Conservation (phyloP, 202 grass and related monocot genomes). For the Panicum hallii region DNA sequence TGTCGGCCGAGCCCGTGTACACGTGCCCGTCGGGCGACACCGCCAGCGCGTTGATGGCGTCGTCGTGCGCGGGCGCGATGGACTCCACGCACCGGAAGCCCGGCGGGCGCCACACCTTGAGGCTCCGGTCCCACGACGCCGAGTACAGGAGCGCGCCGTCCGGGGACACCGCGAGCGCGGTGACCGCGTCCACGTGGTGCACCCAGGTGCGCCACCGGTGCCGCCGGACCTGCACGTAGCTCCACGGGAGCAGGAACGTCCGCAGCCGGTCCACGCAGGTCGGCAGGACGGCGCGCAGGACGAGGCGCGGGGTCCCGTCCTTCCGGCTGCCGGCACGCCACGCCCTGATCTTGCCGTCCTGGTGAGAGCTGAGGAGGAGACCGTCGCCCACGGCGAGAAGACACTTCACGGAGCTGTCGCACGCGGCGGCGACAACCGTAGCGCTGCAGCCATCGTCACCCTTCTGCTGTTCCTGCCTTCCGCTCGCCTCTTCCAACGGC, state of each 20-base stretch:
- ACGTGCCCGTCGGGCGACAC: slow-evolving; percentile 55
- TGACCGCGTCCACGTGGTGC: slow-evolving; percentile 70
- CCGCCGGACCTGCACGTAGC: slow-evolving; percentile 58
- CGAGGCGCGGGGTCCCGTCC: slow-evolving; percentile 22
- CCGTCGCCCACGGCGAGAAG: slow-evolving; percentile 39
- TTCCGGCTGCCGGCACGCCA: slow-evolving; percentile 36
- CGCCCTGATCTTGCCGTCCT: slow-evolving; percentile 72
- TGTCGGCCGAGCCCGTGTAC: slow-evolving; percentile 75
- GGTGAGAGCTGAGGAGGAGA: slow-evolving; percentile 64
- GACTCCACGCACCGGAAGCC: slow-evolving; percentile 68
- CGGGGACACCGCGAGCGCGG: slow-evolving; percentile 57
- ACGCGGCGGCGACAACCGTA: not conserved
- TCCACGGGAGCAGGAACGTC: slow-evolving; percentile 52
- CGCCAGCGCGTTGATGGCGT: slow-evolving; percentile 67
- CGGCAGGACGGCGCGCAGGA: slow-evolving; percentile 52
- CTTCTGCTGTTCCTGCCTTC: slow-evolving; percentile 17
- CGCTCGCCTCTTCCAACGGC: not conserved
- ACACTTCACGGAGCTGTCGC: slow-evolving; percentile 56
- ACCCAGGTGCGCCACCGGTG: slow-evolving; percentile 69
- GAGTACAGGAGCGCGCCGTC: slow-evolving; percentile 70
- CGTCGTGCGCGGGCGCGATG: slow-evolving; percentile 52
- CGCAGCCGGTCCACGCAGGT: slow-evolving; percentile 52
- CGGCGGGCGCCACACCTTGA: slow-evolving; percentile 65
- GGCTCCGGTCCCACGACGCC: slow-evolving; percentile 65
- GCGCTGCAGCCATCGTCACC: not conserved